Conservation (phyloP, 2,329 filamentous ascomycete genomes). For the Mycogone perniciosa region DNA sequence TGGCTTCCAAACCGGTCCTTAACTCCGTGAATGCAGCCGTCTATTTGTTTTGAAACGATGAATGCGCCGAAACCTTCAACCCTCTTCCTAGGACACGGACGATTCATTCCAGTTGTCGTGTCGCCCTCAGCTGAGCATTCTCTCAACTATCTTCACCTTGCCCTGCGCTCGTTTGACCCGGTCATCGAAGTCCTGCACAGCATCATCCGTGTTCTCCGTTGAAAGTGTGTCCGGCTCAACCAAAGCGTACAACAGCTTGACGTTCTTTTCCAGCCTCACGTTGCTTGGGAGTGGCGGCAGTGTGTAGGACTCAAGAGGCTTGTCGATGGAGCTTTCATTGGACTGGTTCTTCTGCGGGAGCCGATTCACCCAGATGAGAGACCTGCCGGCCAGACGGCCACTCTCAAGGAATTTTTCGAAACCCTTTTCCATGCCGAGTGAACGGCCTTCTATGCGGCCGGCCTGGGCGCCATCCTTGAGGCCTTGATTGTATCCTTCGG, state of each 20-base stretch:
- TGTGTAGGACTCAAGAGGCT: slow-evolving; percentile 13
- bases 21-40: slow-evolving; percentile 4
- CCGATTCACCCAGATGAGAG: slow-evolving; percentile 77
- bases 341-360: slow-evolving; percentile 32
- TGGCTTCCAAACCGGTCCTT: not conserved
- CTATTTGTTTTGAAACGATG: not conserved
- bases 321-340: slow-evolving; percentile 6
- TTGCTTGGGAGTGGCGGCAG: slow-evolving; percentile 47
- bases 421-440: slow-evolving; percentile 85
- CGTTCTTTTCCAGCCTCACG: slow-evolving; percentile 66
- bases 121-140: slow-evolving; percentile 42
- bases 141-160: slow-evolving; percentile 80
- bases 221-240: slow-evolving; percentile 72
- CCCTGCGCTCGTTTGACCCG: slow-evolving; percentile 74
- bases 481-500: slow-evolving; percentile 73
- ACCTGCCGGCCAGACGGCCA: slow-evolving; percentile 70
- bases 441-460: slow-evolving; percentile 80
- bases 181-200: slow-evolving; percentile 88
- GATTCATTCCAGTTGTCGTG: not conserved
- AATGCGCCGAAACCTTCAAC: not conserved
- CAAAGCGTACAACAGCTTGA: slow-evolving; percentile 67
- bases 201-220: slow-evolving; percentile 79
- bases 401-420: slow-evolving; percentile 87
- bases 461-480: slow-evolving; percentile 66
- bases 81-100: not conserved